Base-by-base conservation (phyloP, 108 stramenopile genomes). In the Chaetoceros tenuissimus region DNA sequence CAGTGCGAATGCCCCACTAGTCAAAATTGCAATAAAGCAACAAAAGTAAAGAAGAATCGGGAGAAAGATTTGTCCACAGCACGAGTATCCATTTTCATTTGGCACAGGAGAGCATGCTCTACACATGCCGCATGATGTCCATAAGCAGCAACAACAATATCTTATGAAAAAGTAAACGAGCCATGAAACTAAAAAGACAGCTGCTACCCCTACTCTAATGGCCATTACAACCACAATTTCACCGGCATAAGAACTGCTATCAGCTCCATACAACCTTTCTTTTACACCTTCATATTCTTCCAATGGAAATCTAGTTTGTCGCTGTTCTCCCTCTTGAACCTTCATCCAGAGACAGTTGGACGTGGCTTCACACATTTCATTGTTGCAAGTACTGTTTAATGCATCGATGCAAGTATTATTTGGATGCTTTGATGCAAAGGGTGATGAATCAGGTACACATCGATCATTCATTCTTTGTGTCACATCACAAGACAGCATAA, bases 331-430 rank as follows among this genome's bases (percentile, higher is more conserved):
- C 28, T 67, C 62, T 7, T 24, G 18, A 0, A 64, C 69, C 22
- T 61, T 45, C 23, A 55, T 64, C 74, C 74, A 72, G 53, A 71
- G 72, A 46, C 74, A 76, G 28, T 72, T 76, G 30, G 74, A 70
- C 7, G 66, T 56, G 24, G 71, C 44, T 43, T 76, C 74, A 27
- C 74, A 76, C n/a, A 47, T 50, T 8, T 67, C 70, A 21, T 2
- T 23, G 1, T 59, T 50, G n/a, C 74, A 76, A 30, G 25, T 26
- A 24, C 24, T 60, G 30, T 67, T 66, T n/a, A 66, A 34, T 20
- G 74, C 65, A 3, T 23, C 31, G 16, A 75, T 55, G 44, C 74
- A 75, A 16, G 40, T 60, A 19, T 58, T 67, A 1, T 51, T 53
- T 53, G 64, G 48, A 55, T 69, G 47, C 26, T 66, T 74, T 47